Base-by-base conservation (phyloP, 495 filamentous ascomycete species). In the Letharia lupina region DNA sequence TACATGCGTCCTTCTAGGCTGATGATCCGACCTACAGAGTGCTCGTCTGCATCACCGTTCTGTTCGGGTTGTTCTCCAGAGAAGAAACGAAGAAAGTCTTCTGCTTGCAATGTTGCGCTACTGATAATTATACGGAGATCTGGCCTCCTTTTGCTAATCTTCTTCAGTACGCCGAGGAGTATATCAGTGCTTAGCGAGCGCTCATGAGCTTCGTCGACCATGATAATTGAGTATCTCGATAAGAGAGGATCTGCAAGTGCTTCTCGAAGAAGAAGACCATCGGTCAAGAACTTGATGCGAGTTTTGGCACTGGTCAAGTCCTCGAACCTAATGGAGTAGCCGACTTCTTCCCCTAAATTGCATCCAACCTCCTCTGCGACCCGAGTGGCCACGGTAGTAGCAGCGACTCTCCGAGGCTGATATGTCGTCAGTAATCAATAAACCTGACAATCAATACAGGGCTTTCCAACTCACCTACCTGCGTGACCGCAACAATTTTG, bases 171-270 rank as follows among this genome's bases (percentile, higher is more conserved):
- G 1, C 94, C 93, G 47, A 99, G 84, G 8, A 99, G 83, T 47
- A 99, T 85, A 71, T 99, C 94, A 10, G 93, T 93, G 76, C 93
- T 96, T 64, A 99, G 82, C 66, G 91, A 96, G 62, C 95, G 85
- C 75, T 99, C 94, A 76, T 99, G 94, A 39, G 95, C 95, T 74
- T 99, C 94, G 73, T 99, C 94, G 33, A 99, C 89, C 93, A 98
- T 99, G 71, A 99, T 91, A 44, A 98, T 90, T 10, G 91, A 96
- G 74, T 99, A 99, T 9, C 92, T 85, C 41, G 90, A 94, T 23
- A 99, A 78, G 18, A 97, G 80, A 65, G 94, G 94, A 75, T 98
- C 95, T 28, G 96, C 90, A 16, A 99, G 81, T 28, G 91, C 92
- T 77, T 99, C 95, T 75, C 94, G 83, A 70, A 99, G 88, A 37